phyloP scores from a whole-genome alignment of 2,329 filamentous ascomycete species.

The Arthroderma sp. region DNA sequence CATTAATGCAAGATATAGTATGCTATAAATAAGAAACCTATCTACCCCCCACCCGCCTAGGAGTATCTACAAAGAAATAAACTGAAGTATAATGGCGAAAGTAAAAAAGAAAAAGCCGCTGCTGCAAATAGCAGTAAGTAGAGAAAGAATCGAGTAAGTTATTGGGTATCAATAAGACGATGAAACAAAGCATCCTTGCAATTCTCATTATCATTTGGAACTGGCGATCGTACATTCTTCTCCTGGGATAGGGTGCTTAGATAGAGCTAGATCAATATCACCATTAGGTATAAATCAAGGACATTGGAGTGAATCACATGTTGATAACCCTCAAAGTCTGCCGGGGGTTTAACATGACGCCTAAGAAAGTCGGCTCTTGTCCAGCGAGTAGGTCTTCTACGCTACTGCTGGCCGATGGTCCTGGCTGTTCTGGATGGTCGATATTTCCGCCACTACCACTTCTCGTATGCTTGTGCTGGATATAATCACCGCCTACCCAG shows the following conservation, averaged over 20 bases:
- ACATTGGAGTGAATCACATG: conserved; percentile 31
- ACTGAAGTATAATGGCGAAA: not conserved
- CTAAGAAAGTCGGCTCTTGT: conserved; percentile 60
- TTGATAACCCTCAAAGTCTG: conserved; percentile 60
- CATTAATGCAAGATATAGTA: not conserved
- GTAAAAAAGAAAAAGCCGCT: not conserved
- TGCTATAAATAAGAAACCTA: not conserved
- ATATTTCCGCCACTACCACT: not conserved
- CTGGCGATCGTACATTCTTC: not conserved
- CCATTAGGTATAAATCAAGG: not conserved
- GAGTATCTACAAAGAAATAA: not conserved
- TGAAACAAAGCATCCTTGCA: not conserved
- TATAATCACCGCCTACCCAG: not conserved
- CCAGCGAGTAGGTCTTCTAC: conserved; percentile 49
- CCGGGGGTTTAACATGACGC: conserved; percentile 54
- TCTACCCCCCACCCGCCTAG: not conserved
- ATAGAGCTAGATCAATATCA: conserved; percentile 14
- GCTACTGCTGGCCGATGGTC: conserved; percentile 34
- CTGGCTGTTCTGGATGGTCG: conserved; percentile 9
- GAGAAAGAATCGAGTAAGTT: not conserved
- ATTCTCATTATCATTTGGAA: not conserved
- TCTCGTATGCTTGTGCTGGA: not conserved
- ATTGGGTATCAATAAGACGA: not conserved
- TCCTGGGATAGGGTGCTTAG: not conserved
- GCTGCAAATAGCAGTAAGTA: not conserved